Conservation (phyloP, 2,329 filamentous ascomycete genomes). For the Karstenula rhodostoma region DNA sequence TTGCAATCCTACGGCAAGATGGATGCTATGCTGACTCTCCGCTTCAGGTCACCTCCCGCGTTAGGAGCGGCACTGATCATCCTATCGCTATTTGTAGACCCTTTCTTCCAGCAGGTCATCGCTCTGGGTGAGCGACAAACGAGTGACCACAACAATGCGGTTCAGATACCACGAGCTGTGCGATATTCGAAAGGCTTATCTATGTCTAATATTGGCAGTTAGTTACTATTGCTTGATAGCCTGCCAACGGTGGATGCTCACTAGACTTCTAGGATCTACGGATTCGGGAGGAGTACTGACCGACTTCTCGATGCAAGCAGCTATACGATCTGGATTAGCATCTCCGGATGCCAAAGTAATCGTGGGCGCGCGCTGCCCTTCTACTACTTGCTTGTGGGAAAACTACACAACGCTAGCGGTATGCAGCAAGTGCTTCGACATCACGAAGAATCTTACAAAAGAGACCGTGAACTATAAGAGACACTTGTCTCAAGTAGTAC, state of each 20-base stretch:
- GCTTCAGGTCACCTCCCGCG: not conserved
- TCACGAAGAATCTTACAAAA: not conserved
- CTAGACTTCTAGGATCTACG: not conserved
- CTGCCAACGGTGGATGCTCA: not conserved
- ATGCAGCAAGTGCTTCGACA: not conserved
- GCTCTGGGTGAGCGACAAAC: slow-evolving; percentile 4
- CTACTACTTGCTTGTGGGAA: slow-evolving; percentile 5
- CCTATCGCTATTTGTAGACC: slow-evolving; percentile 5
- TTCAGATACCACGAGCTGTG: not conserved
- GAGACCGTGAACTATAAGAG: not conserved
- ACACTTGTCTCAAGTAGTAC: not conserved
- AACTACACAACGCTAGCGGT: not conserved
- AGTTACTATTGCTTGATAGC: not conserved
- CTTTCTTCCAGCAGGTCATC: slow-evolving; percentile 4
- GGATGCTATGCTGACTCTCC: not conserved
- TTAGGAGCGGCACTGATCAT: not conserved
- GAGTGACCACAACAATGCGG: not conserved
- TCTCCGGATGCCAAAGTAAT: not conserved
- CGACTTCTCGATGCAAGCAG: slow-evolving; percentile 6
- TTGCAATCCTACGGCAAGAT: too few species aligned
- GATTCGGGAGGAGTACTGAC: not conserved
- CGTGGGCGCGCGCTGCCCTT: not conserved
- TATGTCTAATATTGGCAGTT: not conserved
- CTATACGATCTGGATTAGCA: slow-evolving; percentile 2
- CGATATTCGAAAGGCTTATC: not conserved